Evolutionary conservation across 148 eudicot genomes (phyloP), one percentile per base, ranked within the genome.

Genomic region (Rhododendron ferrugineum): DNA sequence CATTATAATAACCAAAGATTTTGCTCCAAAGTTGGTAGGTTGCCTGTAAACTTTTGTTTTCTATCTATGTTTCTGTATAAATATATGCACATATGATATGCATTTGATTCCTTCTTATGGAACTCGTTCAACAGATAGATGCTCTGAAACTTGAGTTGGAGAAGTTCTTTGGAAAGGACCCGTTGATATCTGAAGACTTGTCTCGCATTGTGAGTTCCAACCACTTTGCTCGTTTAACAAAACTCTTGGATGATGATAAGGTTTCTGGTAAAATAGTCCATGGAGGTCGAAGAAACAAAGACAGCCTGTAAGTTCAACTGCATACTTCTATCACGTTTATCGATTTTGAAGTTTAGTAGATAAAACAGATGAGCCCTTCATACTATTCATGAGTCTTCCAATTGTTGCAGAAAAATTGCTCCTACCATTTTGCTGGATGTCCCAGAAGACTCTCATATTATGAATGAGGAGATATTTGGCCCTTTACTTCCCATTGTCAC

Each of bases 391-490:
- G 11, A 72, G 46, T 82, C 6, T 50, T 62, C 66, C 50, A 60
- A 37, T 42, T 22, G 37, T 90, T 42, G 50, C 93, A 93, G 96
- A 82, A 88, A 84, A 85, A 93, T 93, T 81, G 86, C 93, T 86
- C 96, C 96, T 11, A 92, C 96, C 8, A 80, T 93, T 86, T 84
- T 93, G 86, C 83, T 92, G 82, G 93, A 91, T 91, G 93, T 78
- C 76, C 94, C 96, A 40, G 88, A 87, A 84, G 96, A 92, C 78
- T 88, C 94, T 80, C 82, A 88, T 83, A 88, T 93, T 62, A 92
- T 93, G 96, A 90, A 80, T 54, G 96, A 93, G 85, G 96, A 93
- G 87, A 92, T 93, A 80, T 93, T 93, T 82, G 96, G 96, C 62
- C 96, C 96, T 78, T 84, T 93, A 87, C 94, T 93, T 89, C 93